phyloP scores from a whole-genome alignment of 202 grass and related monocot genomes.

The Musa balbisiana region DNA sequence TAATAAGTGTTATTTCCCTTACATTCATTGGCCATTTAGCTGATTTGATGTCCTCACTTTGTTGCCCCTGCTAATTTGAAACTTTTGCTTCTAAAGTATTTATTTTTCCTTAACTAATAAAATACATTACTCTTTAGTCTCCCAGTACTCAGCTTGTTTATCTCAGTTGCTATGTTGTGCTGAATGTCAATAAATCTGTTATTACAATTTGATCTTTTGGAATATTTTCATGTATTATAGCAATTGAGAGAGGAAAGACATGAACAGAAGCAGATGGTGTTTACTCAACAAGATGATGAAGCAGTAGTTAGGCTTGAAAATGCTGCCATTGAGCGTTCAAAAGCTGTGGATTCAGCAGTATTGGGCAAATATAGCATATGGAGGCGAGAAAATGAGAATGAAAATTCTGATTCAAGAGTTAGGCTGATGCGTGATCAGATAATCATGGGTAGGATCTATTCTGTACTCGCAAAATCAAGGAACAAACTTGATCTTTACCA shows the following conservation, averaged over 20 bases:
- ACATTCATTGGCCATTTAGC: neutral
- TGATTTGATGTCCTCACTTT: neutral
- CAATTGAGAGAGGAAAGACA: conserved; percentile 37
- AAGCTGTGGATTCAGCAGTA: conserved; percentile 60
- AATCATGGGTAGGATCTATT: conserved; percentile 77
- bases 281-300: conserved; percentile 49
- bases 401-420: conserved; percentile 54
- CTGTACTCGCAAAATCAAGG: conserved; percentile 58
- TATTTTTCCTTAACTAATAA: conserved; percentile 4
- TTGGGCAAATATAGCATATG: conserved; percentile 71
- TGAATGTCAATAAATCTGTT: conserved; percentile 6
- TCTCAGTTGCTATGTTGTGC: conserved; percentile 1
- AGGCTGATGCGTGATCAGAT: conserved; percentile 58
- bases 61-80: neutral
- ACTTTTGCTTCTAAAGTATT: conserved; percentile 18
- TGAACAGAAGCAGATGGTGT: conserved; percentile 29
- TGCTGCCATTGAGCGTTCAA: conserved; percentile 45
- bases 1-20: neutral
- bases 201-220: conserved; percentile 4
- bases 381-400: conserved; percentile 62
- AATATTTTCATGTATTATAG: conserved; percentile 30
- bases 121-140: conserved; percentile 1
- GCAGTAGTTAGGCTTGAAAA: conserved; percentile 70
- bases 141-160: conserved; percentile 1
- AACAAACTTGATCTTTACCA: conserved; percentile 61